Evolutionary conservation across 148 eudicot species (phyloP), one percentile per base, ranked within the genome.

Genomic region (Hydrangea macrophylla): DNA sequence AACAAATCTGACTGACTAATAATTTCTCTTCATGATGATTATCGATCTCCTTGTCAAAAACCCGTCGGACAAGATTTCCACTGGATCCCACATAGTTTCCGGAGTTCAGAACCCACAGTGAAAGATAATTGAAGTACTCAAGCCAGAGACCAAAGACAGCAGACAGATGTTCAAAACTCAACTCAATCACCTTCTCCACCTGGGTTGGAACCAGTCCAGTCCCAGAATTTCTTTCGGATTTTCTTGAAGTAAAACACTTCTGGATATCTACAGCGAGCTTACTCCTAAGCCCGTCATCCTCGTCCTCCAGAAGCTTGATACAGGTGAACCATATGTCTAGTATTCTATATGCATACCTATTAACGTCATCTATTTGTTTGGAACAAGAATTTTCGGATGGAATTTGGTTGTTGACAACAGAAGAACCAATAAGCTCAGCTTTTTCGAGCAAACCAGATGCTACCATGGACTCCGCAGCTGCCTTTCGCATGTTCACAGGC

Each of bases 11-110:
- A 73, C 96, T 85, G 11, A 90, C 80, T 32, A 94, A 70, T 64
- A 94, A 71, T 74, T 94, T 90, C 69, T 94, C 99, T 75, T 94
- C 97, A 63, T 94, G 99, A 77, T 88, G 82, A 64, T 94, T 94
- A 67, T 94, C 99, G 23, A 94, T 83, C 79, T 94, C 99, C 80
- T 90, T 88, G 85, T 94, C 99, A 48, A 94, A 94, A 70, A 94
- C 96, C 55, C 82, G 84, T 71, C 89, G 82, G 26, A 94, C 83
- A 70, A 88, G 96, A 75, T 94, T 90, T 55, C 91, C 91, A 53
- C 76, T 57, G 13, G 97, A 78, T 22, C 67, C 79, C 56, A 69
- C 80, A 57, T 45, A 70, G 79, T 84, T 85, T 42, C 88, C 84
- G 45, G 88, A 79, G 55, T 81, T 77, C n/a, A 84, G 40, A 60